phyloP scores from a whole-genome alignment of 176 grass and related monocot species.

The Carex kokanica region DNA sequence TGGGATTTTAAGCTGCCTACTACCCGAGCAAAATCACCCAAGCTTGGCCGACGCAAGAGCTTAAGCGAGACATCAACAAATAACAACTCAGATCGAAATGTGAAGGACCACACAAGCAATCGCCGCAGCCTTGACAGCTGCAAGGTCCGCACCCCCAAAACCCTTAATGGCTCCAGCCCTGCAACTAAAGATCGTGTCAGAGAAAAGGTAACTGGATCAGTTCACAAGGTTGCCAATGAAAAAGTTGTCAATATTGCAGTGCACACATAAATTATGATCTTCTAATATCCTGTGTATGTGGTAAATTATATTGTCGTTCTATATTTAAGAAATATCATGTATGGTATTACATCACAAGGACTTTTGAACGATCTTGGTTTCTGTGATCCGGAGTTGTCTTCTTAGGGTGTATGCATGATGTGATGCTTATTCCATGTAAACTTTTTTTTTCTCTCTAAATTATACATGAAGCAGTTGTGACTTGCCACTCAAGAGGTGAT shows the following conservation, averaged over 20 bases:
- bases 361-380: conserved; percentile 17
- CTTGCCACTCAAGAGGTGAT: neutral
- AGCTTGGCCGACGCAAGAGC: conserved; percentile 86
- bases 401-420: neutral
- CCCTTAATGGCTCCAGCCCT: conserved; percentile 23
- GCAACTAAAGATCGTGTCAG: conserved; percentile 23
- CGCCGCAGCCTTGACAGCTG: conserved; percentile 46
- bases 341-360: conserved; percentile 22
- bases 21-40: conserved; percentile 91
- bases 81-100: conserved; percentile 51
- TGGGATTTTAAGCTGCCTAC: conserved; percentile 58
- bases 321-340: conserved; percentile 24
- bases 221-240: conserved; percentile 44
- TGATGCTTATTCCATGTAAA: conserved; percentile 27
- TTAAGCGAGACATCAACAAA: conserved; percentile 36
- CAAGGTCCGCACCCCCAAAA: conserved; percentile 35
- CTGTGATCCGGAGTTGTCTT: conserved; percentile 10
- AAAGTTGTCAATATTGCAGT: conserved; percentile 65
- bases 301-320: conserved; percentile 5
- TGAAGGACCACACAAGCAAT: conserved; percentile 43
- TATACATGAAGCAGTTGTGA: conserved; percentile 14
- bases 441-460: neutral
- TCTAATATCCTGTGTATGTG: conserved; percentile 22
- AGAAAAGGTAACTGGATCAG: conserved; percentile 38
- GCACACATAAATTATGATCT: conserved; percentile 38